Base-by-base conservation (phyloP, 2,329 filamentous ascomycete genomes). In the Ilyonectria robusta region DNA sequence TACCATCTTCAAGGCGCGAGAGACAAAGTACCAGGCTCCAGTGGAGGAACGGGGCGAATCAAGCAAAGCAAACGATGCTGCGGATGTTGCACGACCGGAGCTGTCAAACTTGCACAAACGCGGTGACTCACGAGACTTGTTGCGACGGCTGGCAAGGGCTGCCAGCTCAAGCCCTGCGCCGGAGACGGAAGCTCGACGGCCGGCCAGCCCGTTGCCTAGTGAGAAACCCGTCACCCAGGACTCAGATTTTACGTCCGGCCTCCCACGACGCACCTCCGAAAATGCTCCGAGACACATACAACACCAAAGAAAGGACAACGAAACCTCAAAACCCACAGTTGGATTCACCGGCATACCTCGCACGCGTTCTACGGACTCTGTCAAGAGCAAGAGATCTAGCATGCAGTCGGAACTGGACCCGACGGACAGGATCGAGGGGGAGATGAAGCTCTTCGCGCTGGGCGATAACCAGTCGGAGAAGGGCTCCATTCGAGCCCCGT, bases 371-470 rank as follows among this genome's bases (percentile, higher is more conserved):
- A 78, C 77, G 29, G 86, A 87, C 54, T 87, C 86, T 47, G 72
- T 79, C 56, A 82, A 81, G 70, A 83, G 84, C 70, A 88, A 87
- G 77, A 80, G 81, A 62, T 82, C 81, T 40, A 87, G 84, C 74
- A 77, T 82, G 73, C 79, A 83, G 65, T 88, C 87, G 0, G 87
- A 89, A 62, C 74, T 79, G 15, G 88, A 89, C 67, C 87, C 88
- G 5, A 86, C 83, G 1, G 87, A 87, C 70, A 85, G 87, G 50
- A 88, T 89, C 57, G 84, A 87, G 71, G 85, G 82, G 10, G 88
- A 90, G 77, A 84, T 85, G 79, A 85, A 83, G 55, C 81, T 90
- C 9, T 90, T 90, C 75, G 88, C 86, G 15, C 85, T 84, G 0
- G 72, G 78, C 17, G 87, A 89, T 35, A 87, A 85, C 66, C 82